Evolutionary conservation across 257 asterid genomes (phyloP).

Genomic region (Avicennia marina): DNA sequence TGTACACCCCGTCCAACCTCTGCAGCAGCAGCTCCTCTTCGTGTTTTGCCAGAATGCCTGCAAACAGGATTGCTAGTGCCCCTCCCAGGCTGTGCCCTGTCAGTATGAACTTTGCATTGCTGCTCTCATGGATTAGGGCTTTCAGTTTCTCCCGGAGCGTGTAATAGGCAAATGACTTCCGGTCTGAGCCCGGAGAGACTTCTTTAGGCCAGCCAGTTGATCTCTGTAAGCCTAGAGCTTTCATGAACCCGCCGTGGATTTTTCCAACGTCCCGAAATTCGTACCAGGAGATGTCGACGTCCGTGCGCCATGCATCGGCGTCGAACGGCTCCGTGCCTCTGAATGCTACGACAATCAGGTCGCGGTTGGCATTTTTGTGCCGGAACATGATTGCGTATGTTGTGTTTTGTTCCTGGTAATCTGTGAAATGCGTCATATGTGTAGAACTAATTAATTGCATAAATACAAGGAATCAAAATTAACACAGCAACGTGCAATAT

Average conservation of each 20-base stretch:
- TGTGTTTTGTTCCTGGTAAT: constrained; percentile 30
- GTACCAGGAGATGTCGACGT: constrained; percentile 65
- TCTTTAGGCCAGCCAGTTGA: constrained; percentile 49
- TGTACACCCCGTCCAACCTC: constrained; percentile 63
- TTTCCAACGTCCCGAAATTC: constrained; percentile 43
- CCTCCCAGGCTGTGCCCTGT: constrained; percentile 84
- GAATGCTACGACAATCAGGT: constrained; percentile 49
- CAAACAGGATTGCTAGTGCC: constrained; percentile 56
- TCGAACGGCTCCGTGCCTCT: constrained; percentile 62
- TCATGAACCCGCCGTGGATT: constrained; percentile 55
- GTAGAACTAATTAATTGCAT: too few species aligned
- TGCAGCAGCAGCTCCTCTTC: constrained; percentile 46
- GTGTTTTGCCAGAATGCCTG: constrained; percentile 36
- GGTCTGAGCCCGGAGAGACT: not conserved
- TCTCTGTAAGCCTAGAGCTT: constrained; percentile 63
- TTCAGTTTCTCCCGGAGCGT: constrained; percentile 40
- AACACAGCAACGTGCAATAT: too few species aligned
- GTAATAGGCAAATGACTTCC: constrained; percentile 48
- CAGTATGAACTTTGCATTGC: constrained; percentile 38
- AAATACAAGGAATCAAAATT: too few species aligned
- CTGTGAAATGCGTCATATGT: constrained; percentile 18
- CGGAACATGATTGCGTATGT: constrained; percentile 50
- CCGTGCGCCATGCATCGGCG: constrained; percentile 52
- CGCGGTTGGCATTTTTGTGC: constrained; percentile 26
- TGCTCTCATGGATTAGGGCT: constrained; percentile 25